Conservation (phyloP, 768 basidiomycete genomes). For the Amanita molliuscula region DNA sequence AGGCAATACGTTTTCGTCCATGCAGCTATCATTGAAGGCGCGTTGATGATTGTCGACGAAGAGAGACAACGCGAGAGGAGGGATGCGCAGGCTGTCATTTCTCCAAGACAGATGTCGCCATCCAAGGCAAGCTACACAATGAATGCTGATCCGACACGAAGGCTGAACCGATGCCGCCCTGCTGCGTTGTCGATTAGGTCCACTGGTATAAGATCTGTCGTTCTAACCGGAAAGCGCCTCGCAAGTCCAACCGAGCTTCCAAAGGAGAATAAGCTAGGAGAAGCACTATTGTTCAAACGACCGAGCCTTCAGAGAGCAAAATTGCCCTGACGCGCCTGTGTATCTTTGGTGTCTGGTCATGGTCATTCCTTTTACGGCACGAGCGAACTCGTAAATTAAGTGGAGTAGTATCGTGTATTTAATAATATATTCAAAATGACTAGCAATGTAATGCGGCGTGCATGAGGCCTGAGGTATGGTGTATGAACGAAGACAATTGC, state of each 20-base stretch:
- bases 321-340: conserved; percentile 2
- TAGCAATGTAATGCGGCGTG: conserved; percentile 8
- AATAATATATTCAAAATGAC: conserved; percentile 3
- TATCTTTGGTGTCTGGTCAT: neutral
- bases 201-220: conserved; percentile 16
- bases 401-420: conserved; percentile 10
- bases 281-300: conserved; percentile 47
- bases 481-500: neutral
- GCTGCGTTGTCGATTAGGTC: conserved; percentile 1
- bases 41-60: conserved; percentile 68
- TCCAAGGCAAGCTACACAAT: neutral
- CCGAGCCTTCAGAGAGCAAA: conserved; percentile 51
- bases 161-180: neutral
- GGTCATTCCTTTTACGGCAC: neutral
- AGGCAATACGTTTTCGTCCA: conserved; percentile 94
- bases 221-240: conserved; percentile 48
- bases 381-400: neutral
- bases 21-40: conserved; percentile 74
- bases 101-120: neutral
- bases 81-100: neutral
- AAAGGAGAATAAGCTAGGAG: conserved; percentile 51
- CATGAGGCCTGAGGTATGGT: conserved; percentile 9
- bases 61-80: conserved; percentile 27
- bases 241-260: conserved; percentile 64
- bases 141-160: neutral